phyloP scores from a whole-genome alignment of 2,329 filamentous ascomycete species.

The Sporothrix inflata region DNA sequence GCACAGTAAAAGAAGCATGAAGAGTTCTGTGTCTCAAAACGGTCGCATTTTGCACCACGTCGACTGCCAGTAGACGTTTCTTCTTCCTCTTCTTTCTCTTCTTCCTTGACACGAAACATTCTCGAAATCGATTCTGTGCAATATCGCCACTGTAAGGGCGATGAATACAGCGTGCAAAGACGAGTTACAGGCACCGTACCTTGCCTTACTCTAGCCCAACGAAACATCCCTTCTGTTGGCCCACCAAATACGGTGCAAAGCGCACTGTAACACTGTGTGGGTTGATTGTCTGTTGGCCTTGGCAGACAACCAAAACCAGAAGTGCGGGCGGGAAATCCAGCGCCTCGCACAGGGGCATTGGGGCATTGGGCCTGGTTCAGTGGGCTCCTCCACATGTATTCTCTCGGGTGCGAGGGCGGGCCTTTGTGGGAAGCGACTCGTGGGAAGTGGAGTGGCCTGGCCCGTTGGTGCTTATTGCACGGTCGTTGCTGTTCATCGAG shows the following conservation, averaged over 20 bases:
- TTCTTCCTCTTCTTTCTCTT: background rate
- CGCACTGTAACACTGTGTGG: background rate
- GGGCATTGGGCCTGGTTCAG: background rate
- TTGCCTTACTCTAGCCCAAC: background rate
- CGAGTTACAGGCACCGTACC: background rate
- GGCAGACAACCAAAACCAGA: too few relatives aligned
- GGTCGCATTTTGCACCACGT: background rate
- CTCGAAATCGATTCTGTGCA: background rate
- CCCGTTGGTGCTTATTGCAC: constrained; percentile 6
- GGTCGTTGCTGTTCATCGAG: background rate
- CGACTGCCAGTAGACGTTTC: background rate
- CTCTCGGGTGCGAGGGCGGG: background rate
- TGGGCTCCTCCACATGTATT: background rate
- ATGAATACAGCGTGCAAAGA: background rate
- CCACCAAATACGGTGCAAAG: too few relatives aligned
- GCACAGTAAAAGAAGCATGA: background rate
- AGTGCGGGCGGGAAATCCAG: too few relatives aligned
- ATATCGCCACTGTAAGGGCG: background rate
- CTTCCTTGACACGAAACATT: background rate
- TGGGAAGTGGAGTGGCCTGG: constrained; percentile 5
- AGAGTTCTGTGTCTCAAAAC: constrained; percentile 3
- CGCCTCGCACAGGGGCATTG: too few relatives aligned
- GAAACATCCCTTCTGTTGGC: background rate
- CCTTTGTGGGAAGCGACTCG: background rate
- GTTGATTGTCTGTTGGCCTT: too few relatives aligned